Conservation (phyloP, 2,329 filamentous ascomycete species). For the Colletotrichum caudatum region DNA sequence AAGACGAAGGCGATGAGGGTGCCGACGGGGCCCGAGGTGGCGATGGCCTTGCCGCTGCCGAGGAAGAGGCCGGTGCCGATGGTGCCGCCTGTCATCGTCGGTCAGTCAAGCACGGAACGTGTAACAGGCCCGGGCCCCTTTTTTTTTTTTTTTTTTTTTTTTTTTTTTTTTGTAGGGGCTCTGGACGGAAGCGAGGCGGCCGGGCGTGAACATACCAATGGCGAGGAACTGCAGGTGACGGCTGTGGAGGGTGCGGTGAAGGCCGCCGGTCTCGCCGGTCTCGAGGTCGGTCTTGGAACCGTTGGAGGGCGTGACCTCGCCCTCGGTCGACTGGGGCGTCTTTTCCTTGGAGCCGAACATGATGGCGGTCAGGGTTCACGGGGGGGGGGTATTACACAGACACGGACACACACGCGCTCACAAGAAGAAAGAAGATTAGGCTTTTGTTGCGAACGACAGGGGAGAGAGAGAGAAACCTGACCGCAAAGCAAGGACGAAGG, state of each 20-base stretch:
- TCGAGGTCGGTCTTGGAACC: constrained; percentile 51
- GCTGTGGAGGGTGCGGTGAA: constrained; percentile 53
- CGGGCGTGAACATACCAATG: constrained; percentile 55
- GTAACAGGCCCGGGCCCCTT: too few relatives aligned
- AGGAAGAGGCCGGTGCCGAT: constrained; percentile 81
- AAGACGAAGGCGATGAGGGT: constrained; percentile 77
- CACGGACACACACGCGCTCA: too few relatives aligned
- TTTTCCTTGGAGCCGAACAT: constrained; percentile 41
- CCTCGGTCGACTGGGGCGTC: constrained; percentile 33
- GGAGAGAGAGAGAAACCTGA: background rate
- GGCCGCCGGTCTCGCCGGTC: constrained; percentile 50
- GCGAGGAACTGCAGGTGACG: constrained; percentile 64
- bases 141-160: too few relatives aligned
- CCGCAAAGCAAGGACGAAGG: too few relatives aligned
- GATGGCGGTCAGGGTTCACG: background rate
- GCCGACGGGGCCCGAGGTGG: constrained; percentile 73
- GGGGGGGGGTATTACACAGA: too few relatives aligned
- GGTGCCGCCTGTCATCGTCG: constrained; percentile 59
- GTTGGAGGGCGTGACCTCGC: constrained; percentile 37
- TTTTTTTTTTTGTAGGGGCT: too few relatives aligned
- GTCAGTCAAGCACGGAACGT: constrained; percentile 12
- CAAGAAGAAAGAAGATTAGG: too few relatives aligned
- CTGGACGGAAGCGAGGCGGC: background rate
- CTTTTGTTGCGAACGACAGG: background rate
- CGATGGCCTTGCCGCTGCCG: constrained; percentile 72